These are phyloP conservation scores for Phallus indusiatus DNA, from an alignment of 768 basidiomycete species.

Conservation along the genomic window DNA sequence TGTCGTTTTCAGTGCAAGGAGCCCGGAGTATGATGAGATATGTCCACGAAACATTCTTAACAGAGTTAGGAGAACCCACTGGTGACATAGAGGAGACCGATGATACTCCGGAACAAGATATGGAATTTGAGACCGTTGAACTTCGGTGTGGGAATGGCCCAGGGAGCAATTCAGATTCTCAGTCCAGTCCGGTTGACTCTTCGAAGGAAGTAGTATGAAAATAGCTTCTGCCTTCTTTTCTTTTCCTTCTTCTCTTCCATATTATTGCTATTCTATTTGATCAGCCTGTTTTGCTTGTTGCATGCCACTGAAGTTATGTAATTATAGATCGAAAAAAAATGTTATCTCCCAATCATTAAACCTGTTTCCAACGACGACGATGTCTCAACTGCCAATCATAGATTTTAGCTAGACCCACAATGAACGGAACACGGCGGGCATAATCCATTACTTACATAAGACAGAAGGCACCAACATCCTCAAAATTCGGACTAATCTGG, in stretches of 20 bases:
- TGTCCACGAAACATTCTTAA: background rate
- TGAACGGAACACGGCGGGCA: no score
- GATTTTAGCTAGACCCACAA: no score
- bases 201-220: background rate
- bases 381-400: no score
- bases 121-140: background rate
- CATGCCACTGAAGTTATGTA: no score
- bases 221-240: background rate
- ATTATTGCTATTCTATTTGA: background rate
- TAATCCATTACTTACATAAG: no score
- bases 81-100: background rate
- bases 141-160: background rate
- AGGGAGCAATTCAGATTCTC: background rate
- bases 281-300: no score
- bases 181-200: background rate
- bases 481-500: no score
- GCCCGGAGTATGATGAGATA: background rate
- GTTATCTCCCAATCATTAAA: no score
- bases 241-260: background rate
- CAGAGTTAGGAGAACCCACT: background rate
- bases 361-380: no score
- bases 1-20: background rate
- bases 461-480: no score
- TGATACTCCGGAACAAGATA: background rate
- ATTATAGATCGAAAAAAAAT: no score